Base-by-base conservation (phyloP, 2,329 filamentous ascomycete genomes). In the Monosporascus ibericus region DNA sequence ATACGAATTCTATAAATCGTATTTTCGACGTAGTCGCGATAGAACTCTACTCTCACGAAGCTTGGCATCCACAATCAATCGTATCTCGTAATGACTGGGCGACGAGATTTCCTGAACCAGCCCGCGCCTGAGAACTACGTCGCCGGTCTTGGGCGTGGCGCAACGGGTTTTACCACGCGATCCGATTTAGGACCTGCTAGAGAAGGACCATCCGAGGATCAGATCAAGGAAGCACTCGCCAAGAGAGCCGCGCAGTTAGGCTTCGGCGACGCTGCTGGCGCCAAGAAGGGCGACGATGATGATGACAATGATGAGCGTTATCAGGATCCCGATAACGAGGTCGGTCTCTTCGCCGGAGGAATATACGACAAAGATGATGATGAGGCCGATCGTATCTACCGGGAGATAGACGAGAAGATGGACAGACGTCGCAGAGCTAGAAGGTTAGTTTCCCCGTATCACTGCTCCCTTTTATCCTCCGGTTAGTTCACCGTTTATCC, bases 351-450 rank as follows among this genome's bases (percentile, higher is more conserved):
- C 65, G 92, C 94, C 3, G 92, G 90, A 52, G 94, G 94, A 37
- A 88, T 94, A 63, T 99, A 96, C 74, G 94, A 97, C 69, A 88
- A 94, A 69, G 94, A 99, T 52, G 94, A 99, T 66, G 94, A 99
- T 65, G 95, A 99, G 71, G 94, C 94, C 44, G 94, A 99, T 72
- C 81, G 89, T 64, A 96, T 99, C 65, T 99, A 95, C 75, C 87
- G 92, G 65, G 88, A 90, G 67, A 89, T 99, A 58, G 94, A 99
- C 65, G 94, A 96, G 76, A 92, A 88, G 73, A 97, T 99, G 92
- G 92, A 95, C 60, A 88, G 82, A 72, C 82, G 94, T 60, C 80
- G 94, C 58, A 95, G 87, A 75, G 81, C 81, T 61, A 85, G 92
- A 82, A 90, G 89, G 89, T 92, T 82, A 81, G 87, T 88, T 57